A percentile compares a stretch with the other conserved stretches of the same genome.
phyloP scores from a whole-genome alignment of 805 yeast species.

The Brettanomyces naardenensis region DNA sequence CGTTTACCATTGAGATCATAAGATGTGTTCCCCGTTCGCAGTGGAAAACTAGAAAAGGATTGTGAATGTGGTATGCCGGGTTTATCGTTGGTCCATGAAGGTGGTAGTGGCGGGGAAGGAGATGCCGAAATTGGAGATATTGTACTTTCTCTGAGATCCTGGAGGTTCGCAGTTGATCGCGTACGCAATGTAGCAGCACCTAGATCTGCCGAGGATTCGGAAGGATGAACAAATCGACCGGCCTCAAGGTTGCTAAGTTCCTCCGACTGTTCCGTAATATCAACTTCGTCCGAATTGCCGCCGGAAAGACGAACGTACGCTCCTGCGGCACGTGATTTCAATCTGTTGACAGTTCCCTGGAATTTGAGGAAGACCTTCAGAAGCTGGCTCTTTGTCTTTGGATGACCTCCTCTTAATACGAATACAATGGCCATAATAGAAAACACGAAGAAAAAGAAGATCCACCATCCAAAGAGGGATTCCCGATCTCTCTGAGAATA shows the following conservation, averaged over 20 bases:
- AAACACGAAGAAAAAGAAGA: slow-evolving; percentile 1
- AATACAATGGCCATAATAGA: neutral
- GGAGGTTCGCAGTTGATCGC: slow-evolving; percentile 22
- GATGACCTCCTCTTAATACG: neutral
- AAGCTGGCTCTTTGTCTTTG: neutral
- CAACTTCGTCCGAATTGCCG: slow-evolving; percentile 10
- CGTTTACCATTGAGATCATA: slow-evolving; percentile 2
- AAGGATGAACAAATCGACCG: slow-evolving; percentile 7
- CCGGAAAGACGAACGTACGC: slow-evolving; percentile 4
- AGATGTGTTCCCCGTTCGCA: neutral
- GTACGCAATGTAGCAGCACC: slow-evolving; percentile 18
- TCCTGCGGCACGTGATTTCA: slow-evolving; percentile 7
- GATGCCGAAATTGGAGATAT: neutral
- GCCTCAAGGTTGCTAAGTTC: slow-evolving; percentile 11
- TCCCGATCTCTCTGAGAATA: neutral
- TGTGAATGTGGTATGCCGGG: slow-evolving; percentile 3
- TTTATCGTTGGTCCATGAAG: neutral
- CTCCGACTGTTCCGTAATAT: slow-evolving; percentile 8
- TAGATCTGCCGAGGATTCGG: slow-evolving; percentile 4
- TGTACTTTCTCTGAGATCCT: slow-evolving; percentile 8
- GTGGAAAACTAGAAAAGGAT: slow-evolving; percentile 1
- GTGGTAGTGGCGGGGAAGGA: neutral
- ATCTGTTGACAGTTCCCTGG: slow-evolving; percentile 8
- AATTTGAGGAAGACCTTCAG: slow-evolving; percentile 4
- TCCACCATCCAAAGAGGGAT: slow-evolving; percentile 2